These are phyloP conservation scores for Solanum hybrid DNA, from an alignment of 305 asterid species.

Conservation along the genomic window DNA sequence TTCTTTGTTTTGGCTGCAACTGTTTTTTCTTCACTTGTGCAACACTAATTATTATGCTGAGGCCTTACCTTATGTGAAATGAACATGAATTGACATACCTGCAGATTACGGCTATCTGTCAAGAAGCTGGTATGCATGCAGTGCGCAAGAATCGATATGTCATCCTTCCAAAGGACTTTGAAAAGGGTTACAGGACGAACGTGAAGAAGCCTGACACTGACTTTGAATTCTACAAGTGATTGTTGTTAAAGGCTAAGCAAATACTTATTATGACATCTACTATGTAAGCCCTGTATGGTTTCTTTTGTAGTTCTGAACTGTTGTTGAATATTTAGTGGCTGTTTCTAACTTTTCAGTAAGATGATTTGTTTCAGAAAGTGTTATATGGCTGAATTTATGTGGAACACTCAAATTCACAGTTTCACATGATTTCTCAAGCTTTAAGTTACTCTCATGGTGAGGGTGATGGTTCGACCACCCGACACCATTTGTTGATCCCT, in stretches of 20 bases:
- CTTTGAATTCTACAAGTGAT: conserved; percentile 82
- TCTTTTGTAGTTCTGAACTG: not conserved
- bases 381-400: not conserved
- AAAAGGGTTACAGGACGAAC: conserved; percentile 87
- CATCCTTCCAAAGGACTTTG: conserved; percentile 87
- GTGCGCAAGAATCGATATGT: conserved; percentile 91
- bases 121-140: conserved; percentile 98
- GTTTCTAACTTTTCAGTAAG: not conserved
- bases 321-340: not conserved
- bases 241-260: not conserved
- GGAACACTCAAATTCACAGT: not conserved
- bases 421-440: not conserved
- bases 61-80: not conserved
- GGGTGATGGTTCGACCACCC: not conserved
- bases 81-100: not conserved
- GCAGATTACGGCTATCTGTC: conserved; percentile 87
- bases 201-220: conserved; percentile 97
- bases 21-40: not conserved
- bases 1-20: not conserved
- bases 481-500: not conserved
- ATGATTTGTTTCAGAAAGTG: not conserved
- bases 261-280: not conserved
- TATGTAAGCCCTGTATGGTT: not conserved
- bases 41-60: not conserved
- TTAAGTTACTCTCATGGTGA: not conserved